These are phyloP conservation scores for Daldinia sp. DNA, from an alignment of 2,329 filamentous ascomycete species.

Conservation along the genomic window DNA sequence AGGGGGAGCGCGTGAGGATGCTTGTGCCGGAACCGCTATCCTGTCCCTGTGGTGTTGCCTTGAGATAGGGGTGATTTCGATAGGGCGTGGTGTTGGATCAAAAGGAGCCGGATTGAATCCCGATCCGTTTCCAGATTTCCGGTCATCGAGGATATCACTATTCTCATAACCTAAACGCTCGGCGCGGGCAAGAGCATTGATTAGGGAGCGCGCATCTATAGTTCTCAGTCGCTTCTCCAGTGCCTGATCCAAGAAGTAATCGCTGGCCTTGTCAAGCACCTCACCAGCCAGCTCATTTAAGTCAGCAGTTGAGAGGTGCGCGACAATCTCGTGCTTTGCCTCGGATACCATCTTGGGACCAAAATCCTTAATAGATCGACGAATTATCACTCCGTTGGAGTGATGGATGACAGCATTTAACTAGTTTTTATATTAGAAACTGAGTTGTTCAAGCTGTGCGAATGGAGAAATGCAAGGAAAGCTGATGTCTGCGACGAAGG, in stretches of 20 bases:
- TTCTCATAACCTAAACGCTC: conserved; percentile 65
- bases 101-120: conserved; percentile 27
- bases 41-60: conserved; percentile 16
- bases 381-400: conserved; percentile 50
- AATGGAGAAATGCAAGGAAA: background rate
- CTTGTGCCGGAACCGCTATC: conserved; percentile 35
- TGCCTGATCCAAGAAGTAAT: conserved; percentile 60
- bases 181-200: conserved; percentile 64
- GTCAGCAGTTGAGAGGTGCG: conserved; percentile 51
- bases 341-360: conserved; percentile 54
- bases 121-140: conserved; percentile 47
- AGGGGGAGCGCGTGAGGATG: background rate
- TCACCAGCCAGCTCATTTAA: conserved; percentile 56
- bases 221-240: conserved; percentile 61
- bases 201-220: conserved; percentile 62
- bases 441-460: background rate
- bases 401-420: conserved; percentile 60
- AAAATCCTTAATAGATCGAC: conserved; percentile 54
- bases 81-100: conserved; percentile 1
- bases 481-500: background rate
- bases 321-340: conserved; percentile 53
- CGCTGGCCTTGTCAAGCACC: conserved; percentile 57
- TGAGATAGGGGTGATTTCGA: background rate
- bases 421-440: conserved; percentile 44
- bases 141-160: conserved; percentile 58